These are phyloP conservation scores for Liquidambar formosana DNA, from an alignment of 164 flowering plant genomes.

Conservation along the genomic window DNA sequence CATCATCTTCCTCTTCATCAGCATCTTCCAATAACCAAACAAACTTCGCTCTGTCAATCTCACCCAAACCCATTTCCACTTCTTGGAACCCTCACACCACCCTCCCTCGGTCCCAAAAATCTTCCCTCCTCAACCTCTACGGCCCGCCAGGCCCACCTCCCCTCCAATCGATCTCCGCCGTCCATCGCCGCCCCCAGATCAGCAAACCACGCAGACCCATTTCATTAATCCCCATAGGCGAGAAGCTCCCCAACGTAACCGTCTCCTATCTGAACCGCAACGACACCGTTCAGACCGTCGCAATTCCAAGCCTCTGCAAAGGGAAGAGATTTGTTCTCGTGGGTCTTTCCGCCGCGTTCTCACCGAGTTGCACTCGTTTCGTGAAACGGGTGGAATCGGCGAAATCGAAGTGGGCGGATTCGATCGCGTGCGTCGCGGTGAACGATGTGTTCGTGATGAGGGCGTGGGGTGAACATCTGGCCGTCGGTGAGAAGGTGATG, in stretches of 20 bases:
- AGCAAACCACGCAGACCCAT: background rate
- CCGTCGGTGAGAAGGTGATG: conserved; percentile 16
- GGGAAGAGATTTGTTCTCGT: conserved; percentile 21
- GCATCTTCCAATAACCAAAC: conserved; percentile 1
- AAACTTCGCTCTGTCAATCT: background rate
- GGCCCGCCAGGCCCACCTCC: conserved; percentile 27
- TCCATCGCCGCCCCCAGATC: background rate
- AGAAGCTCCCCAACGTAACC: conserved; percentile 19
- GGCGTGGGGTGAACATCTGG: conserved; percentile 28
- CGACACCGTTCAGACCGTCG: conserved; percentile 12
- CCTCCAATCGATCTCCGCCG: conserved; percentile 2
- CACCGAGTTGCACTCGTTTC: conserved; percentile 10
- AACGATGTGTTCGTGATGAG: conserved; percentile 30
- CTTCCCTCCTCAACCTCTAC: conserved; percentile 19
- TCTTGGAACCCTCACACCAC: conserved; percentile 26
- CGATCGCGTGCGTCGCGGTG: conserved; percentile 27
- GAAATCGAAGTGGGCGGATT: conserved; percentile 16
- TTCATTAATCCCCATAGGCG: conserved; percentile 3
- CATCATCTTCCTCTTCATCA: conserved; percentile 3
- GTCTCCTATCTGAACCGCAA: conserved; percentile 19
- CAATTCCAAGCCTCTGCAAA: conserved; percentile 12
- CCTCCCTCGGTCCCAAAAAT: conserved; percentile 20
- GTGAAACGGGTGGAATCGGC: conserved; percentile 3
- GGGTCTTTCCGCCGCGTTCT: conserved; percentile 23
- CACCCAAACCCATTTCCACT: conserved; percentile 16